Evolutionary conservation across 2,329 filamentous ascomycete genomes (phyloP), one percentile per base, ranked within the genome.

Genomic region (Xylaria sp.): DNA sequence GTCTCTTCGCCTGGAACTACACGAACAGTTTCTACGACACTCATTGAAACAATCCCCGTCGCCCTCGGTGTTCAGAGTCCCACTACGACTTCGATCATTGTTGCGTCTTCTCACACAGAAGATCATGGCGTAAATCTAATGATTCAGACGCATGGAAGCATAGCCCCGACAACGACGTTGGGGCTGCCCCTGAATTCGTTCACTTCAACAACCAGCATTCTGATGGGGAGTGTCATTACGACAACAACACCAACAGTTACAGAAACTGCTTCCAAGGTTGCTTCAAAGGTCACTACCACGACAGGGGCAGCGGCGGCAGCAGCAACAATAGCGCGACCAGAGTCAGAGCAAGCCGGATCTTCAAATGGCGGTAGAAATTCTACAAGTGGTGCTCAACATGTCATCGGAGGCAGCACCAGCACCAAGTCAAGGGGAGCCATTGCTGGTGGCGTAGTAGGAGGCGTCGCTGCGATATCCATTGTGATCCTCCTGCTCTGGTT

Each of bases 361-460:
- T 59, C 62, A 37, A 57, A 57, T 49, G 61, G 47, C 9, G 60
- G 61, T 30, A 54, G 61, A 53, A 70, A 49, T n/a, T 23, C 64
- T 18, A 55, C 65, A 46, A 55, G 47, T 37, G 64, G 52, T 9
- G 62, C 62, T 44, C 58, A 65, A 49, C 66, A 63, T 68, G 66
- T 62, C 59, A 70, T 18, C 56, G 69, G 64, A 23, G 68, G 62
- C 54, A 66, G 63, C 19, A 67, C 65, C 54, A 71, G 67, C 30
- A 70, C 69, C 1, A 65, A 70, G 34, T 75, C 72, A 5, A 76
- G 76, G 0, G 71, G 76, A 30, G 77, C 78, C 4, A 75, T 85
- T 49, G 79, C 79, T 1, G 82, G 79, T 8, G 78, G 81, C 46
- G 77, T 83, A 2, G 70, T 83, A 3, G 82, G 81, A 34, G 78